Conservation (phyloP, 345 rosid genomes). For the Turnera subulata region DNA sequence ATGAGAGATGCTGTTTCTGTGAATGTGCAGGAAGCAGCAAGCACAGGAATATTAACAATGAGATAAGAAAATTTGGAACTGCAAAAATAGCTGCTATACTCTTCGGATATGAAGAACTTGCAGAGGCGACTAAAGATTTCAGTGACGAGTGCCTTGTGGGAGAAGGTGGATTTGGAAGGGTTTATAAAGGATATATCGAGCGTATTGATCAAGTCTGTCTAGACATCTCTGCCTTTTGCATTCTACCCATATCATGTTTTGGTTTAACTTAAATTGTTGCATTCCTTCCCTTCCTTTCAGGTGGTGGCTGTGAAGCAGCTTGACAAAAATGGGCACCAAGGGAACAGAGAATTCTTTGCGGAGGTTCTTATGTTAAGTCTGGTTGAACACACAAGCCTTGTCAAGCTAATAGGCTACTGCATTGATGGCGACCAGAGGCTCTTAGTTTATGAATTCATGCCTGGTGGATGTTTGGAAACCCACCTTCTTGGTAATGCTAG, state of each 20-base stretch:
- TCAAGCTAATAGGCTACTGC: constrained; percentile 60
- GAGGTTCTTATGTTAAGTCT: constrained; percentile 61
- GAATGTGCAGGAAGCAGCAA: constrained; percentile 34
- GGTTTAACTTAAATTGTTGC: not conserved
- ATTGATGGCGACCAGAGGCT: constrained; percentile 61
- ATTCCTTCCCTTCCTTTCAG: constrained; percentile 26
- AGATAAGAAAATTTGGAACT: constrained; percentile 42
- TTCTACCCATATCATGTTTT: not conserved
- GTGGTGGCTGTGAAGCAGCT: constrained; percentile 63
- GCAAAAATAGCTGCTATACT: constrained; percentile 27
- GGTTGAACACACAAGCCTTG: constrained; percentile 56
- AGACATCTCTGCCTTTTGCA: no score
- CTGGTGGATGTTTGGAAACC: constrained; percentile 56
- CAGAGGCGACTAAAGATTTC: constrained; percentile 51
- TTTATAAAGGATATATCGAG: constrained; percentile 48
- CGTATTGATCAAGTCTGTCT: constrained; percentile 17
- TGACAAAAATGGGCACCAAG: constrained; percentile 56
- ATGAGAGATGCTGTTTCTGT: no score
- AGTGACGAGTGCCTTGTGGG: constrained; percentile 41
- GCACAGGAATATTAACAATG: constrained; percentile 38
- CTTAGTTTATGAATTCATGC: constrained; percentile 59
- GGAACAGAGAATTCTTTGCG: constrained; percentile 62
- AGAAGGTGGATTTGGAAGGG: constrained; percentile 69
- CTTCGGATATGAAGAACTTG: constrained; percentile 46
- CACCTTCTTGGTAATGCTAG: constrained; percentile 51